Conservation (phyloP, 208 protist genomes). For the Leishmania tarentolae region DNA sequence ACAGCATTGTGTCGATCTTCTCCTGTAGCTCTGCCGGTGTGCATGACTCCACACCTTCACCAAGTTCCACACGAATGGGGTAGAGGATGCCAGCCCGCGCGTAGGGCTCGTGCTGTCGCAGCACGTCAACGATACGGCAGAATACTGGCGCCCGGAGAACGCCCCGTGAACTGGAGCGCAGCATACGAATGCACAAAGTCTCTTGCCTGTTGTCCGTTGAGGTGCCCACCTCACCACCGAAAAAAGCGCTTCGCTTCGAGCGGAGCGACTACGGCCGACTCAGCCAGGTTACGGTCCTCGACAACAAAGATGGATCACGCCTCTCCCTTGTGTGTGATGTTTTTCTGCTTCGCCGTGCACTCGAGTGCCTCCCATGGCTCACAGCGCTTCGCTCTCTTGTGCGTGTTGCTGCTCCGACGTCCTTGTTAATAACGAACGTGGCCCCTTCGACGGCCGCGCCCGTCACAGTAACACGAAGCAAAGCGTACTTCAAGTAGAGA, state of each 20-base stretch:
- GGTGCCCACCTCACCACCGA: not conserved
- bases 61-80: slow-evolving; percentile 83
- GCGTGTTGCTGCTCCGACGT: not conserved
- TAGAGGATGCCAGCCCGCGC: slow-evolving; percentile 72
- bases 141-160: slow-evolving; percentile 60
- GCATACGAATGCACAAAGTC: slow-evolving; percentile 6
- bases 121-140: slow-evolving; percentile 79
- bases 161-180: slow-evolving; percentile 7
- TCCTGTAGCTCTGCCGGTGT: slow-evolving; percentile 67
- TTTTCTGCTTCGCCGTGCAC: not conserved
- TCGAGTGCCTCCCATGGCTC: not conserved
- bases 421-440: not conserved
- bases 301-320: not conserved
- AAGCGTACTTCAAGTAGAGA: not conserved
- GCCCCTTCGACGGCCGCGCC: not conserved
- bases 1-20: slow-evolving; percentile 63
- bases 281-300: not conserved
- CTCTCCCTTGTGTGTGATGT: not conserved
- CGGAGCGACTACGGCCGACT: not conserved
- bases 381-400: not conserved
- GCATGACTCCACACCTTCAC: slow-evolving; percentile 60
- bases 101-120: slow-evolving; percentile 71
- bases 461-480: not conserved
- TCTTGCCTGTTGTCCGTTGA: slow-evolving; percentile 6
- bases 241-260: not conserved